Base-by-base conservation (phyloP, 495 filamentous ascomycete genomes). In the Xylaria curta region DNA sequence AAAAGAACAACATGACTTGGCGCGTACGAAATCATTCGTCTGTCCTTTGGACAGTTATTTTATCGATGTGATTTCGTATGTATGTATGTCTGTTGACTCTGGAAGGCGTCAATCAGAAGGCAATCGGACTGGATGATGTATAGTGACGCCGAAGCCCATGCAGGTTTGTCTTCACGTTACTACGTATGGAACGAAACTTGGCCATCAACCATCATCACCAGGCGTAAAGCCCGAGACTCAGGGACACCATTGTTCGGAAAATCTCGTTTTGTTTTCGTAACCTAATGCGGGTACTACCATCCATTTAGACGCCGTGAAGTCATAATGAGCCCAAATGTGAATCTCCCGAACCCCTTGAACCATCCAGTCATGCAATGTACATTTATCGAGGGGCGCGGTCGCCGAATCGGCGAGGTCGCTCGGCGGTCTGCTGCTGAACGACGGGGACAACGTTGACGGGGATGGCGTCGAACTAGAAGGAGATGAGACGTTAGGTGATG, bases 361-460 rank as follows among this genome's bases (percentile, higher is more conserved):
- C 73, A 42, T 66, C 72, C 47, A 81, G 78, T 79, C 74, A 53
- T 51, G 72, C 65, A 75, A 78, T 68, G n/a, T 71, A 73, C 74
- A 74, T 78, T 82, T 85, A 81, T 80, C 84, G 82, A 76, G 82
- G 72, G 80, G 82, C 63, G 63, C 83, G 83, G 80, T 84, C 82
- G 70, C 78, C 79, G 79, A 84, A 85, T 69, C 83, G 79, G 44
- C 84, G 79, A 80, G 90, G 88, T 73, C 93, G 91, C 87, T 97
- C 94, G 79, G 87, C 84, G 40, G 85, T 82, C 89, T 97, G 95
- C 84, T 93, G 92, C 86, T 97, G 94, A 77, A 91, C 86, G 74
- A 98, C 94, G 73, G 91, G 82, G 77, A 95, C 90, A 79, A 97
- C 92, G 85, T 94, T 97, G 91, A 97, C 94, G 79, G 95, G 93